phyloP scores from a whole-genome alignment of 345 rosid species.

The Lumnitzera racemosa region DNA sequence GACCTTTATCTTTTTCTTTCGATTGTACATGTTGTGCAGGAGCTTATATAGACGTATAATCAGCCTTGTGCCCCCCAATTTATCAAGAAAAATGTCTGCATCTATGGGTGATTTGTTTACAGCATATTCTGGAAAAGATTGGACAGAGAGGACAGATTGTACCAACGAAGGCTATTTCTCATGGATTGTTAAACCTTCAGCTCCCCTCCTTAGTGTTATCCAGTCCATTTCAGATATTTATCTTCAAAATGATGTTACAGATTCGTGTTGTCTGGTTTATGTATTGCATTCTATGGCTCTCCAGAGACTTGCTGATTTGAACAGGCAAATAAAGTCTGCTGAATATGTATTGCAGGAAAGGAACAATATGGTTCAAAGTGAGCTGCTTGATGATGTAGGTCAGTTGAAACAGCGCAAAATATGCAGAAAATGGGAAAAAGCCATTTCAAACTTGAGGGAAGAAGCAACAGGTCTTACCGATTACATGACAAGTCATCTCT shows the following conservation, averaged over 20 bases:
- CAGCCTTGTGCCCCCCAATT: conserved; percentile 55
- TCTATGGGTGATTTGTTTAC: conserved; percentile 39
- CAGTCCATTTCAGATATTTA: conserved; percentile 38
- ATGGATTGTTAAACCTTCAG: conserved; percentile 54
- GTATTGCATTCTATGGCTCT: conserved; percentile 50
- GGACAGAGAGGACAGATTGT: conserved; percentile 60
- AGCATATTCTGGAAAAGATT: conserved; percentile 52
- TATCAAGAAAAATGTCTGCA: conserved; percentile 45
- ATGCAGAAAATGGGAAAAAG: conserved; percentile 35
- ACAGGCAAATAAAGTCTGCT: conserved; percentile 57
- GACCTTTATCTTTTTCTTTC: conserved; percentile 60
- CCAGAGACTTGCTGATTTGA: conserved; percentile 88
- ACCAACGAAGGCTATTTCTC: conserved; percentile 65
- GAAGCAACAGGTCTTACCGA: conserved; percentile 73
- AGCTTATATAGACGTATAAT: conserved; percentile 66
- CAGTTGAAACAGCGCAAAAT: conserved; percentile 17
- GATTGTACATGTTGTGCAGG: conserved; percentile 57
- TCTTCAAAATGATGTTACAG: conserved; percentile 31
- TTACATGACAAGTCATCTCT: conserved; percentile 41
- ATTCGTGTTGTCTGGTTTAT: conserved; percentile 49
- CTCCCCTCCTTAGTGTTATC: conserved; percentile 55
- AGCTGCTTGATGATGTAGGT: conserved; percentile 32
- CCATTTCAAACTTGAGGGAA: conserved; percentile 35
- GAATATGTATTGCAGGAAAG: conserved; percentile 48
- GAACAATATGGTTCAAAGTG: conserved; percentile 26